A percentile compares a stretch with the other conserved stretches of the same genome.
Evolutionary conservation across 768 basidiomycete species (phyloP).

Genomic region (Holtermanniella nyarrowii): DNA sequence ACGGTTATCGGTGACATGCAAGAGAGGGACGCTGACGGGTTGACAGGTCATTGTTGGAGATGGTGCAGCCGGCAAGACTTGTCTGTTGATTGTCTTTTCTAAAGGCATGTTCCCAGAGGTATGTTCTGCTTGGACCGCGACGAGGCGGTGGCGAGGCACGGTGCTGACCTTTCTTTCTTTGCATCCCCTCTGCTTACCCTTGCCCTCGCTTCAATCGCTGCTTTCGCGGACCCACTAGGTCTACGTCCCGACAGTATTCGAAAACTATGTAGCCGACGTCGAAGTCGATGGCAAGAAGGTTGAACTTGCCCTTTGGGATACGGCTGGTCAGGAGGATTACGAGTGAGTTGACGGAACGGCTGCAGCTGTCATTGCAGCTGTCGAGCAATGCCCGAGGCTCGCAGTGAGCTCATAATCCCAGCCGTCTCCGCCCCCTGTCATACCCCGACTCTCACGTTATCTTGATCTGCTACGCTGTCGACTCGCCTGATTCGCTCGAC

Average conservation of each 20-base stretch:
- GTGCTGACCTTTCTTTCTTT: not conserved
- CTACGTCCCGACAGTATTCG: conserved; percentile 98
- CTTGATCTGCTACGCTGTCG: conserved; percentile 96
- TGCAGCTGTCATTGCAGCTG: too few species aligned
- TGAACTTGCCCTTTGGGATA: conserved; percentile 99
- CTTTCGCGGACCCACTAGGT: conserved; percentile 50
- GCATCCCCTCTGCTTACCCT: not conserved
- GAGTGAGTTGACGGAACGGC: conserved; percentile 49
- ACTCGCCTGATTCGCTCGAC: conserved; percentile 94
- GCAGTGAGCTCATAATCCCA: conserved; percentile 1
- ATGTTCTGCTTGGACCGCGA: not conserved
- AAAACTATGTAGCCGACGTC: conserved; percentile 98
- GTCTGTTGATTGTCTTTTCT: conserved; percentile 30
- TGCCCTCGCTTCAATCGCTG: not conserved
- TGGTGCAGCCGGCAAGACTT: conserved; percentile 86
- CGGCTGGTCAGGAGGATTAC: conserved; percentile 97
- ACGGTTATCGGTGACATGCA: not conserved
- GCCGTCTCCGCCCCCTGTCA: conserved; percentile 84
- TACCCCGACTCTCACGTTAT: conserved; percentile 99
- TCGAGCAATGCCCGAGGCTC: not conserved
- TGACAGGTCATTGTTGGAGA: conserved; percentile 61
- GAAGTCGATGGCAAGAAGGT: conserved; percentile 98
- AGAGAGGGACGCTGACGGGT: not conserved
- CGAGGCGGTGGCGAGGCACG: too few species aligned
- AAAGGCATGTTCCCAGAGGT: conserved; percentile 39